phyloP scores from a whole-genome alignment of 2,329 filamentous ascomycete genomes.

The Ophiosphaerella narmari region DNA sequence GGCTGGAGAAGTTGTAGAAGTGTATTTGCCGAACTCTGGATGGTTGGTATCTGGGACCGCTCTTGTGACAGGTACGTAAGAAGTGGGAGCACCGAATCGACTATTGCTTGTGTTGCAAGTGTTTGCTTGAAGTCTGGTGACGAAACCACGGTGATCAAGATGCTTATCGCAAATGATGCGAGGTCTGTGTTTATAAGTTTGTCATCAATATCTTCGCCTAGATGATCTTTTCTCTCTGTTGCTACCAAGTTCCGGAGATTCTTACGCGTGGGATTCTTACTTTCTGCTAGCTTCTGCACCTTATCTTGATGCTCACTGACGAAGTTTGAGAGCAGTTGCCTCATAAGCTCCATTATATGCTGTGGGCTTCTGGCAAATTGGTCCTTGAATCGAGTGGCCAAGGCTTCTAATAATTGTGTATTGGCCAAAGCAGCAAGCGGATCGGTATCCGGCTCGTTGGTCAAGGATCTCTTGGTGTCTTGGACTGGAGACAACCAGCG shows the following conservation, averaged over 20 bases:
- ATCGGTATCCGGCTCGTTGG: constrained; percentile 45
- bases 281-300: constrained; percentile 45
- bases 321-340: constrained; percentile 59
- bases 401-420: constrained; percentile 65
- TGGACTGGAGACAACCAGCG: constrained; percentile 56
- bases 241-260: constrained; percentile 33
- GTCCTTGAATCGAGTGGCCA: constrained; percentile 67
- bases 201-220: background rate
- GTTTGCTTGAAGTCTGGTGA: constrained; percentile 42
- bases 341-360: constrained; percentile 67
- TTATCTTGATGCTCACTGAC: constrained; percentile 49
- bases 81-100: constrained; percentile 14
- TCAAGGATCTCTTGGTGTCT: constrained; percentile 18
- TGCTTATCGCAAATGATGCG: constrained; percentile 47
- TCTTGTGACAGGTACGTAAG: constrained; percentile 31
- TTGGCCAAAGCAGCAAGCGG: constrained; percentile 59
- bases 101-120: constrained; percentile 17
- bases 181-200: constrained; percentile 43
- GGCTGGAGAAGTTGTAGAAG: constrained; percentile 58
- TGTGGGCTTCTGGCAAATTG: constrained; percentile 67
- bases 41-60: constrained; percentile 9
- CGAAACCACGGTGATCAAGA: constrained; percentile 44
- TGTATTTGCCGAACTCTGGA: constrained; percentile 32
- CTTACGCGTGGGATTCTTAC: constrained; percentile 28
- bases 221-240: background rate